These are phyloP conservation scores for Spergularia azorica DNA, from an alignment of 179 eudicot genomes.

Conservation along the genomic window DNA sequence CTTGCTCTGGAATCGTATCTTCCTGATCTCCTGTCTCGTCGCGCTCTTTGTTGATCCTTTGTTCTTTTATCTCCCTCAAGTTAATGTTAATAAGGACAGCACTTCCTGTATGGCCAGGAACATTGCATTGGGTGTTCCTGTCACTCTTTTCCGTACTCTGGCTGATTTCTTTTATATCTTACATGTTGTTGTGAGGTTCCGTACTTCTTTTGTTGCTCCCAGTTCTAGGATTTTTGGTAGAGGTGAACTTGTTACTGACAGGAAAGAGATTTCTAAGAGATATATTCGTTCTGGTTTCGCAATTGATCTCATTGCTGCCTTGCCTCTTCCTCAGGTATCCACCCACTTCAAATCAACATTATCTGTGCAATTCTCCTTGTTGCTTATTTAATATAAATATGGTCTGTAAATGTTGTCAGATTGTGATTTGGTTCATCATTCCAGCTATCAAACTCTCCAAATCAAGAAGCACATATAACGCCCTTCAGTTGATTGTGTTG, in stretches of 20 bases:
- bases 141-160: constrained; percentile 58
- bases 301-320: constrained; percentile 56
- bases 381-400: no score
- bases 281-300: constrained; percentile 61
- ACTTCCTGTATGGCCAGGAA: constrained; percentile 56
- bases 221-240: constrained; percentile 72
- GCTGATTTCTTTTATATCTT: constrained; percentile 63
- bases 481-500: constrained; percentile 64
- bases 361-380: no score
- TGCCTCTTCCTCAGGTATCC: constrained; percentile 76
- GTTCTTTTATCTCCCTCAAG: constrained; percentile 68
- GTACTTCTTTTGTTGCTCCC: constrained; percentile 69
- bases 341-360: no score
- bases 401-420: constrained; percentile 37
- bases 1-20: constrained; percentile 61
- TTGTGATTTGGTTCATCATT: constrained; percentile 78
- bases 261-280: constrained; percentile 48
- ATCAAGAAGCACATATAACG: constrained; percentile 69
- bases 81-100: constrained; percentile 3
- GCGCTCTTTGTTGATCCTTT: constrained; percentile 76
- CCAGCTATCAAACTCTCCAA: constrained; percentile 59
- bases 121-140: constrained; percentile 53
- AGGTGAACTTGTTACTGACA: constrained; percentile 73
- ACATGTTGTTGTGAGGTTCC: constrained; percentile 56
- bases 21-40: constrained; percentile 59